phyloP scores from a whole-genome alignment of 371 early-diverging fungal species.

The Mucor velutinosus region DNA sequence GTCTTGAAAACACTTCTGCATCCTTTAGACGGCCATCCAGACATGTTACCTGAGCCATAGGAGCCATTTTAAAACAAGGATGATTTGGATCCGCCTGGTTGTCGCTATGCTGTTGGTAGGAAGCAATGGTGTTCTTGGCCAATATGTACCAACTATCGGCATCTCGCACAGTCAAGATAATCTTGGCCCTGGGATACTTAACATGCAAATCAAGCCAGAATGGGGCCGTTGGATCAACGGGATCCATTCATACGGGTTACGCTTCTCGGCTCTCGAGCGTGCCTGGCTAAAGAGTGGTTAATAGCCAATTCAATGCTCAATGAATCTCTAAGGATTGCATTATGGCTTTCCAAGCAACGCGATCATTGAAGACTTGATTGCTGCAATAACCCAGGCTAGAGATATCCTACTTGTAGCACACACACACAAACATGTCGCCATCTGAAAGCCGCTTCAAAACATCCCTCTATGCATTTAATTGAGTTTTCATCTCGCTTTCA shows the following conservation, averaged over 20 bases:
- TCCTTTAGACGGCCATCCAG: conserved; percentile 28
- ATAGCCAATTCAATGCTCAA: too few species aligned
- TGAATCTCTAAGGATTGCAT: too few species aligned
- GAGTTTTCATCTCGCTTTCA: neutral
- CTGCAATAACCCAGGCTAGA: too few species aligned
- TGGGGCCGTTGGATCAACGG: conserved; percentile 31
- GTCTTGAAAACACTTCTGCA: conserved; percentile 8
- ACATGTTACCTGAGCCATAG: conserved; percentile 9
- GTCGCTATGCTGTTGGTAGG: neutral
- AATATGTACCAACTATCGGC: conserved; percentile 43
- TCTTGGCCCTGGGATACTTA: conserved; percentile 40
- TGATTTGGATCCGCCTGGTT: neutral
- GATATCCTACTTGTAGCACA: too few species aligned
- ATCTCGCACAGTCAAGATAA: conserved; percentile 29
- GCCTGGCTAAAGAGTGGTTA: neutral
- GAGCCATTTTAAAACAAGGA: neutral
- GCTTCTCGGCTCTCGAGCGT: neutral
- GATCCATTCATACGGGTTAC: too few species aligned
- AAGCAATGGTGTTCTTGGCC: conserved; percentile 24
- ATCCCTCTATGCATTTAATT: neutral
- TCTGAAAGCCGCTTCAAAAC: neutral
- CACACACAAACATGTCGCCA: neutral
- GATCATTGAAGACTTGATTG: neutral
- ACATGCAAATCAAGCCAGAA: conserved; percentile 26
- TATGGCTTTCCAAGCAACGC: too few species aligned